These are phyloP conservation scores for Favolaschia claudopus DNA, from an alignment of 768 basidiomycete species.

Conservation along the genomic window DNA sequence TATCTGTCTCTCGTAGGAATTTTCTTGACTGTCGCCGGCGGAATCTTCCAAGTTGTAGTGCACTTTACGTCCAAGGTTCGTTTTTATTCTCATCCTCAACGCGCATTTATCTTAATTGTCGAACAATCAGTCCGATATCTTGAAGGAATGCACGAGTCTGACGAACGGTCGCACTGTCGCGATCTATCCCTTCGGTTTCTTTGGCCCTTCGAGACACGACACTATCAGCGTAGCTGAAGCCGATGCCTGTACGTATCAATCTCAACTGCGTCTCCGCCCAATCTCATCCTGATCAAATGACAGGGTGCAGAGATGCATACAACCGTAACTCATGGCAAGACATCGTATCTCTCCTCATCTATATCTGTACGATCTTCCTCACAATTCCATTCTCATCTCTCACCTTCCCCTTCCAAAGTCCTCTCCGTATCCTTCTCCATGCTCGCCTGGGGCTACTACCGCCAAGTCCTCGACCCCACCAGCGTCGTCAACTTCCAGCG, in stretches of 20 bases:
- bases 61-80: conserved; percentile 76
- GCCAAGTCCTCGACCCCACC: conserved; percentile 76
- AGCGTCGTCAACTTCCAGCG: conserved; percentile 59
- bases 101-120: neutral
- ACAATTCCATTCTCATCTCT: neutral
- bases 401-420: conserved; percentile 44
- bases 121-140: conserved; percentile 64
- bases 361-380: conserved; percentile 55
- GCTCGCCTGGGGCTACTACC: conserved; percentile 75
- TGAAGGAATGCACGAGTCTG: conserved; percentile 59
- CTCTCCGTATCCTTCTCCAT: conserved; percentile 67
- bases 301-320: conserved; percentile 73
- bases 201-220: conserved; percentile 50
- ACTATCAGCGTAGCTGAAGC: conserved; percentile 50
- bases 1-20: conserved; percentile 55
- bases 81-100: neutral
- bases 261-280: neutral
- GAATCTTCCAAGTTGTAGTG: conserved; percentile 61
- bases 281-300: conserved; percentile 7
- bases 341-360: conserved; percentile 68
- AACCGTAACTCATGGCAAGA: conserved; percentile 71
- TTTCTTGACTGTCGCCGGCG: conserved; percentile 58
- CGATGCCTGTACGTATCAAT: conserved; percentile 47
- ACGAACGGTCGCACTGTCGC: conserved; percentile 41
- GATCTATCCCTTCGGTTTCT: conserved; percentile 57